phyloP scores from a whole-genome alignment of 139 green algal species.

The Coelastrella sp. region DNA sequence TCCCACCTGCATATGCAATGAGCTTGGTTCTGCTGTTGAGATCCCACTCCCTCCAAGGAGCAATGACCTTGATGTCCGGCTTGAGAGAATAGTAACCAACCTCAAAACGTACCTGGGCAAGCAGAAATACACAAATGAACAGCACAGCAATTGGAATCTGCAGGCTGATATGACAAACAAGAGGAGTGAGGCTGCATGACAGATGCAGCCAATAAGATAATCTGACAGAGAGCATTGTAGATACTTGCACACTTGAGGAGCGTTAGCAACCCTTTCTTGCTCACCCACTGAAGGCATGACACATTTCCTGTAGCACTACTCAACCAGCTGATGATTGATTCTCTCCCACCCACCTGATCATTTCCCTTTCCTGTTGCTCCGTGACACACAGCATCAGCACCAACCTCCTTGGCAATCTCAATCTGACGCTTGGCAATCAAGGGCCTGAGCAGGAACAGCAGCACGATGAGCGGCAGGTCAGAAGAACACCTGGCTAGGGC shows the following conservation, averaged over 20 bases:
- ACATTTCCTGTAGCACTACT: too few relatives aligned
- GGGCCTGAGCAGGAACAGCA: conserved; percentile 65
- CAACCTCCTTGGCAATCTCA: conserved; percentile 93
- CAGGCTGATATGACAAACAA: too few relatives aligned
- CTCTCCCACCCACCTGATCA: conserved; percentile 86
- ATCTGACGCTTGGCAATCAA: conserved; percentile 99
- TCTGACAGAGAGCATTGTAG: too few relatives aligned
- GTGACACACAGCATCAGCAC: conserved; percentile 97
- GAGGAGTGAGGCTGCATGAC: too few relatives aligned
- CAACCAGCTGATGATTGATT: too few relatives aligned
- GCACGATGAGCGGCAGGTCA: neutral
- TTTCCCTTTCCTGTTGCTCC: conserved; percentile 99
- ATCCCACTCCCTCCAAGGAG: conserved; percentile 99
- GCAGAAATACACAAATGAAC: too few relatives aligned
- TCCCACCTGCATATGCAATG: conserved; percentile 38
- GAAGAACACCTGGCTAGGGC: too few relatives aligned
- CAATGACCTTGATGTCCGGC: conserved; percentile 99
- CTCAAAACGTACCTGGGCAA: conserved; percentile 83
- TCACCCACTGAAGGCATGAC: too few relatives aligned
- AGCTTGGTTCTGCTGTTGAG: conserved; percentile 91
- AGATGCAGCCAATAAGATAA: too few relatives aligned
- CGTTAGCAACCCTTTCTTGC: too few relatives aligned
- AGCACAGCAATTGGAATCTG: too few relatives aligned
- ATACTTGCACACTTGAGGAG: too few relatives aligned
- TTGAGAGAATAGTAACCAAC: conserved; percentile 97